Evolutionary conservation across 2,329 filamentous ascomycete genomes (phyloP), one percentile per base, ranked within the genome.

Genomic region (Coniella lustricola): DNA sequence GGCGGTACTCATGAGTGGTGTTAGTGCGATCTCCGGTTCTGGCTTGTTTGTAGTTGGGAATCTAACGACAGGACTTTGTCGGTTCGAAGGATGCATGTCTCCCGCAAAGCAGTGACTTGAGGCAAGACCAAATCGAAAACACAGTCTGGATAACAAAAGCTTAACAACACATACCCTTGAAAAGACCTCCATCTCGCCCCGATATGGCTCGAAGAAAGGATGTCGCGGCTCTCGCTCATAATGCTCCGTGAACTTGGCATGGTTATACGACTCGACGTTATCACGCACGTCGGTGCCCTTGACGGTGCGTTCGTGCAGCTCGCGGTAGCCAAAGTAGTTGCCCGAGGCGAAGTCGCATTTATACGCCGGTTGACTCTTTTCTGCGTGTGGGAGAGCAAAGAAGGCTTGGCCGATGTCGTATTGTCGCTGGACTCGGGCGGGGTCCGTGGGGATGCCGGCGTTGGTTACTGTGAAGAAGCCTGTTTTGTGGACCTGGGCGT

Each of bases 401-500:
- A 78, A 74, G 22, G 72, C 68, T 44, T 75, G 70, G 0, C 70
- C 76, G 3, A 79, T 67, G 35, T 74, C 74, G 53, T 77, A 79
- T 51, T 79, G 75, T 7, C 67, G 64, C 53, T 77, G 69, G 8
- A 79, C 67, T 52, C 76, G 67, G 21, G 25, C 25, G n/a, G n/a
- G n/a, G n/a, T 76, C 74, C 52, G 75, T 69, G 3, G 60, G 65
- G 44, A 79, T 66, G 47, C 74, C 74, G 39, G 74, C 78, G 59
- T 78, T 76, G 29, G 71, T 73, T 7, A 78, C 67, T 49, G 75
- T 75, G 59, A 77, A 79, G 64, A 78, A 73, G 2, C 75, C 74
- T 54, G 58, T 61, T 14, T 54, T 47, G 22, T 59, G 59, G 9
- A 60, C 60, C 60, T 61, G 32, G n/a, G n/a, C n/a, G n/a, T n/a